Conservation (phyloP, 1,139 yeast species). For the Pichia sp. region DNA sequence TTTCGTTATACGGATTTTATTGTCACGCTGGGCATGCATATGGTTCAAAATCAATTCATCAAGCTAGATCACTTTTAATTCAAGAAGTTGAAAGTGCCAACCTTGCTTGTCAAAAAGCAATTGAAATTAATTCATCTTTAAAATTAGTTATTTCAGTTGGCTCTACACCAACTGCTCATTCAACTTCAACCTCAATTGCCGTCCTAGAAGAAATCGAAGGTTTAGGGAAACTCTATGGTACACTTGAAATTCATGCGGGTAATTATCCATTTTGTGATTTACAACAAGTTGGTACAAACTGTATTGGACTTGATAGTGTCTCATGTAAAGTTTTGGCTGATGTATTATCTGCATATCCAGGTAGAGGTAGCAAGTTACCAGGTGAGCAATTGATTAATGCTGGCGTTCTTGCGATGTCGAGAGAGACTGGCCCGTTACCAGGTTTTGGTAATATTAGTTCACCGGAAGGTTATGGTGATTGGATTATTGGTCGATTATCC, state of each 20-base stretch:
- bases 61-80: constrained; percentile 43
- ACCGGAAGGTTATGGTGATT: constrained; percentile 37
- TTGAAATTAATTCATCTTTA: constrained; percentile 26
- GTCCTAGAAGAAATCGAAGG: constrained; percentile 25
- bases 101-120: constrained; percentile 43
- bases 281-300: constrained; percentile 67
- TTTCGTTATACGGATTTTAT: constrained; percentile 61
- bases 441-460: constrained; percentile 43
- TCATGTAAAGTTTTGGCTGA: constrained; percentile 58
- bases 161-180: constrained; percentile 77
- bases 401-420: constrained; percentile 64
- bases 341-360: constrained; percentile 54
- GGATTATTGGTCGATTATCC: constrained; percentile 53
- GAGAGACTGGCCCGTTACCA: constrained; percentile 47
- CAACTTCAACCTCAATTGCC: constrained; percentile 37
- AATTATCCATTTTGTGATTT: constrained; percentile 68
- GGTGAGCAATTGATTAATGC: constrained; percentile 69
- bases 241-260: constrained; percentile 72
- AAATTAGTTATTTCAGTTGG: constrained; percentile 54
- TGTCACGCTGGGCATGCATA: constrained; percentile 81
- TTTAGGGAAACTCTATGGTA: constrained; percentile 30
- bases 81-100: constrained; percentile 55
- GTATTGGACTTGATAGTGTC: constrained; percentile 42
- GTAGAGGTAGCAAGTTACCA: constrained; percentile 36
- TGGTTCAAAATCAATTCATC: constrained; percentile 38